A percentile compares a stretch with the other conserved stretches of the same genome.
phyloP scores from a whole-genome alignment of 2,329 filamentous ascomycete species.

The Venturia effusa region DNA sequence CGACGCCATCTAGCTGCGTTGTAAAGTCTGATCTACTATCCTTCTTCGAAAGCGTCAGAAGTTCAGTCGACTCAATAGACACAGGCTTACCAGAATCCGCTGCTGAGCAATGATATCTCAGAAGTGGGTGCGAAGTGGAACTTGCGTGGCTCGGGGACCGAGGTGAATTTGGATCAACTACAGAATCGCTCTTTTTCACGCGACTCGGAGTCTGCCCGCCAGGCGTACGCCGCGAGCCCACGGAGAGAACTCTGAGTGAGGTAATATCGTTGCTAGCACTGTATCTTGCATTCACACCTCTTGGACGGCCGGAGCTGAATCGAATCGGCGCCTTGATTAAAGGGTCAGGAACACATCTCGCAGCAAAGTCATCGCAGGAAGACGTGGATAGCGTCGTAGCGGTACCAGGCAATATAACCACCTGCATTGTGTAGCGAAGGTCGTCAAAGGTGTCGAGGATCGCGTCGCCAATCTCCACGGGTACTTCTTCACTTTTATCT shows the following conservation, averaged over 20 bases:
- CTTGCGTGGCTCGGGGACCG: background rate
- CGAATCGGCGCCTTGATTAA: background rate
- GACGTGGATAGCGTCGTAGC: background rate
- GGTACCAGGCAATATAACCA: background rate
- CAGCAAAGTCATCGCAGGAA: background rate
- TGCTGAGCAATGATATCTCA: background rate
- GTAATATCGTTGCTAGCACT: background rate
- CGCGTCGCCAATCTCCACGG: background rate
- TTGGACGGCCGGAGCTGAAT: background rate
- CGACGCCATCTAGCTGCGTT: background rate
- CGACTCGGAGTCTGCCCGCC: background rate
- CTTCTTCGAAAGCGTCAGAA: background rate
- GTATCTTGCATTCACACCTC: background rate
- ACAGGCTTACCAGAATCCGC: background rate
- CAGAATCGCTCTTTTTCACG: background rate
- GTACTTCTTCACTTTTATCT: background rate
- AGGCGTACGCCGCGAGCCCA: background rate
- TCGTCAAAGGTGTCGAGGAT: background rate
- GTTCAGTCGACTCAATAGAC: background rate
- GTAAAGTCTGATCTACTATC: background rate
- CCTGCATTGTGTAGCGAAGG: background rate
- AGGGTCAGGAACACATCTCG: background rate
- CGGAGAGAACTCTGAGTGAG: background rate
- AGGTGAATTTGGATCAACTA: background rate
- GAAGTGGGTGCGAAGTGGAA: background rate